A percentile compares a stretch with the other conserved stretches of the same genome.
These are phyloP conservation scores for Globisporangium spiculum DNA, from an alignment of 352 stramenopile genomes.

Conservation along the genomic window DNA sequence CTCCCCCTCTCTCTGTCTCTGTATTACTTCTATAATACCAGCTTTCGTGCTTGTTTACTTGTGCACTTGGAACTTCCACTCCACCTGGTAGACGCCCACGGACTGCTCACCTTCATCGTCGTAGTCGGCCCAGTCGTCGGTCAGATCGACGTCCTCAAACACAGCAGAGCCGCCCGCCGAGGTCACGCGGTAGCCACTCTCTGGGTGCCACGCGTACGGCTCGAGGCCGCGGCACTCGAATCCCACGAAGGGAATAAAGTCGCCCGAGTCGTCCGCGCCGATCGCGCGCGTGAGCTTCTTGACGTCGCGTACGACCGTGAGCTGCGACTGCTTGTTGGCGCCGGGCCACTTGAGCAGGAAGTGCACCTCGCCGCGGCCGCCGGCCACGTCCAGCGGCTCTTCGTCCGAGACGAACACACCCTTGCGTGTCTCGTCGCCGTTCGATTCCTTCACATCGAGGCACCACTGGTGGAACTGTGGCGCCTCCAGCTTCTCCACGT, in stretches of 20 bases:
- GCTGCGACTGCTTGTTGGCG: slow-evolving; percentile 71
- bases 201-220: slow-evolving; percentile 75
- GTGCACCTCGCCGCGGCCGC: slow-evolving; percentile 70
- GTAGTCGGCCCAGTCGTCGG: slow-evolving; percentile 86
- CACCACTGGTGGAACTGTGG: slow-evolving; percentile 77
- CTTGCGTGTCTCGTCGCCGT: slow-evolving; percentile 69
- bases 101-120: slow-evolving; percentile 77
- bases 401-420: slow-evolving; percentile 84
- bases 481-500: slow-evolving; percentile 71
- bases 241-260: slow-evolving; percentile 78
- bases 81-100: slow-evolving; percentile 71
- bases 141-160: slow-evolving; percentile 82
- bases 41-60: slow-evolving; percentile 40
- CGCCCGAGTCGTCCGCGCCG: slow-evolving; percentile 53
- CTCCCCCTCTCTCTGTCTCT: not conserved
- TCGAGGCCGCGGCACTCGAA: slow-evolving; percentile 87
- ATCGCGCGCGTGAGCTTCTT: slow-evolving; percentile 81
- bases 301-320: slow-evolving; percentile 83
- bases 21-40: slow-evolving; percentile 1
- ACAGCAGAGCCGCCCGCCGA: slow-evolving; percentile 51
- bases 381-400: slow-evolving; percentile 66
- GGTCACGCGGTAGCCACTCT: slow-evolving; percentile 71
- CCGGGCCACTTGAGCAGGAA: slow-evolving; percentile 87
- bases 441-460: slow-evolving; percentile 82
- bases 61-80: slow-evolving; percentile 82